Evolutionary conservation across 2,329 filamentous ascomycete species (phyloP).

Genomic region (Claviceps fusiformis): DNA sequence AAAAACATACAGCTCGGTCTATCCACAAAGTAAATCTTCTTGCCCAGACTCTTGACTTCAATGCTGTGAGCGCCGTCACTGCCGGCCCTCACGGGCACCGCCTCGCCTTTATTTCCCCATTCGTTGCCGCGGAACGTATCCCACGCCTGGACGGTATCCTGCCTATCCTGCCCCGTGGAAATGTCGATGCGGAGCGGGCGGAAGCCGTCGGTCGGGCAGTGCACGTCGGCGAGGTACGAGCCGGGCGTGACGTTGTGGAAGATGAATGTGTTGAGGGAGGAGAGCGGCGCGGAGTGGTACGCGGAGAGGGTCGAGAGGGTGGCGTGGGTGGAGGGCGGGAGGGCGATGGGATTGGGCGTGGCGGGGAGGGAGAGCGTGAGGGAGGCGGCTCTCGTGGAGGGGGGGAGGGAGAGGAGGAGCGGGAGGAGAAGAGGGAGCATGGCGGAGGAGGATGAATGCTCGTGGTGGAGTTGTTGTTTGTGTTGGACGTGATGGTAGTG

Average conservation of each 20-base stretch:
- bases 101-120: slow-evolving; percentile 75
- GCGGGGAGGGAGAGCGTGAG: slow-evolving; percentile 33
- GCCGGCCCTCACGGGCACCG: slow-evolving; percentile 26
- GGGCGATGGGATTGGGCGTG: slow-evolving; percentile 36
- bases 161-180: slow-evolving; percentile 22
- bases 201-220: slow-evolving; percentile 63
- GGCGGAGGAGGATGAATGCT: neutral
- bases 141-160: slow-evolving; percentile 44
- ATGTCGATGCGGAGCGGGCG: slow-evolving; percentile 72
- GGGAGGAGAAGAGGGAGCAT: slow-evolving; percentile 23
- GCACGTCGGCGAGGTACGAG: slow-evolving; percentile 72
- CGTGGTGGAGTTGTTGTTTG: neutral
- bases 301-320: slow-evolving; percentile 33
- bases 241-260: slow-evolving; percentile 60
- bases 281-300: slow-evolving; percentile 45
- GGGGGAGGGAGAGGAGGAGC: slow-evolving; percentile 16
- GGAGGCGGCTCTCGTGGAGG: slow-evolving; percentile 11
- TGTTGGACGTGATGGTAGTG: neutral
- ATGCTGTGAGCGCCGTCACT: slow-evolving; percentile 26
- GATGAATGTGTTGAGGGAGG: slow-evolving; percentile 54
- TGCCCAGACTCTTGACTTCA: slow-evolving; percentile 45
- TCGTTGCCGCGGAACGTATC: slow-evolving; percentile 82
- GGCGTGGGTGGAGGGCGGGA: slow-evolving; percentile 54
- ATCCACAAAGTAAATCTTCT: slow-evolving; percentile 66
- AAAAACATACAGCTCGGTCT: slow-evolving; percentile 56